These are phyloP conservation scores for Halophytophthora batemanensis DNA, from an alignment of 352 stramenopile genomes.

Conservation along the genomic window DNA sequence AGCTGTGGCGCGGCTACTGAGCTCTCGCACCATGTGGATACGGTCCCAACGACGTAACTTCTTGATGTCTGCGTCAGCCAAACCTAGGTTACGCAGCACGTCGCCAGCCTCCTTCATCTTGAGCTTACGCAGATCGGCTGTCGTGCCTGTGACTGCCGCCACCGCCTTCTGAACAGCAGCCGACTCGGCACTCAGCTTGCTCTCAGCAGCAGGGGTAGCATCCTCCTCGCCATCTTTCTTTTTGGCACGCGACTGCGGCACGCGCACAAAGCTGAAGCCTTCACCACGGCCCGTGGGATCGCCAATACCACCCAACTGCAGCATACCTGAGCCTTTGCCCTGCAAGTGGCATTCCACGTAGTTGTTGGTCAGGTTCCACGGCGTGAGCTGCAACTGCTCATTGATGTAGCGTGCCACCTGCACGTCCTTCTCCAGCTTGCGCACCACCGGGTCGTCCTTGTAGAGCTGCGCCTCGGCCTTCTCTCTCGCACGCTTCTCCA, in stretches of 20 bases:
- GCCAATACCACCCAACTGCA: slow-evolving; percentile 75
- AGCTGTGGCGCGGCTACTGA: slow-evolving; percentile 71
- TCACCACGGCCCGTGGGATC: slow-evolving; percentile 79
- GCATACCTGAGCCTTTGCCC: slow-evolving; percentile 81
- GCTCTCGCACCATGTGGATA: slow-evolving; percentile 76
- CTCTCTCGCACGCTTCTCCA: slow-evolving; percentile 54
- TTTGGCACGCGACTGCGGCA: slow-evolving; percentile 72
- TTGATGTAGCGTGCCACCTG: slow-evolving; percentile 81
- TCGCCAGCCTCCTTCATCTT: slow-evolving; percentile 86
- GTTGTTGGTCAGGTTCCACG: slow-evolving; percentile 85
- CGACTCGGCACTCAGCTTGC: slow-evolving; percentile 47
- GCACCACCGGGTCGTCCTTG: slow-evolving; percentile 63
- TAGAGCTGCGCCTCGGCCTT: slow-evolving; percentile 68
- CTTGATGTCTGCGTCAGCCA: slow-evolving; percentile 78
- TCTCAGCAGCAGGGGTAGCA: slow-evolving; percentile 29
- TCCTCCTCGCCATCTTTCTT: slow-evolving; percentile 82
- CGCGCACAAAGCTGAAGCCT: slow-evolving; percentile 83
- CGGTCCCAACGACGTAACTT: slow-evolving; percentile 81
- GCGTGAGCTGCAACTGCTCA: slow-evolving; percentile 73
- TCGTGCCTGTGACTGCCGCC: slow-evolving; percentile 76
- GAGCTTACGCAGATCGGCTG: slow-evolving; percentile 79
- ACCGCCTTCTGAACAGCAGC: slow-evolving; percentile 75
- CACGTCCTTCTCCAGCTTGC: slow-evolving; percentile 77
- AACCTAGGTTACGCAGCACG: slow-evolving; percentile 74
- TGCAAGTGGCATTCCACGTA: slow-evolving; percentile 86